Evolutionary conservation across 2,329 filamentous ascomycete genomes (phyloP).

Genomic region (Nemania sp.): DNA sequence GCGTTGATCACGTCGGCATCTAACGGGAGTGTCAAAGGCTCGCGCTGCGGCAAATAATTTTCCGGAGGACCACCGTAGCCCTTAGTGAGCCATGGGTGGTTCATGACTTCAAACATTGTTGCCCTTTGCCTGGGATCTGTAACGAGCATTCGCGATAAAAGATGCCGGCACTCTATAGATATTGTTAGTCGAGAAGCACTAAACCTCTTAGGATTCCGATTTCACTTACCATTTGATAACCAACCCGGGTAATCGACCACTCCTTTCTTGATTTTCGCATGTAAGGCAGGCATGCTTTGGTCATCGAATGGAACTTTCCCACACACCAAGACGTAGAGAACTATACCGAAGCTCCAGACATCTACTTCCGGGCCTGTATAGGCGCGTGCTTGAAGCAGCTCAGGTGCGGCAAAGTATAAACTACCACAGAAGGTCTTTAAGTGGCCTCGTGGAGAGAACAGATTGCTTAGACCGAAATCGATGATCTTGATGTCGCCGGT

Average conservation of each 20-base stretch:
- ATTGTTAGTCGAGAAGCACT: constrained; percentile 41
- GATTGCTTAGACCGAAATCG: constrained; percentile 95
- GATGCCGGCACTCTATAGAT: constrained; percentile 83
- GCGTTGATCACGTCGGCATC: constrained; percentile 82
- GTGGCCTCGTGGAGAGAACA: constrained; percentile 82
- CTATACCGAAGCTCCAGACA: constrained; percentile 98
- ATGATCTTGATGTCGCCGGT: constrained; percentile 99
- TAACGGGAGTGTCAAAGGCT: constrained; percentile 82
- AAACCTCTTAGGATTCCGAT: constrained; percentile 12
- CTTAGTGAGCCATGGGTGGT: constrained; percentile 93
- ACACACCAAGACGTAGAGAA: constrained; percentile 94
- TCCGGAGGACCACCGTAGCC: constrained; percentile 85
- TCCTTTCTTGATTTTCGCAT: constrained; percentile 98
- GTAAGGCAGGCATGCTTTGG: constrained; percentile 96
- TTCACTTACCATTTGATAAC: constrained; percentile 76
- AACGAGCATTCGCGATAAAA: constrained; percentile 93
- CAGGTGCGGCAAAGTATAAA: constrained; percentile 95
- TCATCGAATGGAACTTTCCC: constrained; percentile 99
- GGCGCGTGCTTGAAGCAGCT: constrained; percentile 87
- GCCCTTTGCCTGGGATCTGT: constrained; percentile 89
- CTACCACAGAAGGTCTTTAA: constrained; percentile 98
- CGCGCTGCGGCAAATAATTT: constrained; percentile 81
- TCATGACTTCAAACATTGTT: constrained; percentile 88
- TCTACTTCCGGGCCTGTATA: constrained; percentile 98
- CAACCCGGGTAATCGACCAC: constrained; percentile 94